Evolutionary conservation across 805 yeast species (phyloP), one percentile per base, ranked within the genome.

Genomic region (Tetrapisispora iriomotensis): DNA sequence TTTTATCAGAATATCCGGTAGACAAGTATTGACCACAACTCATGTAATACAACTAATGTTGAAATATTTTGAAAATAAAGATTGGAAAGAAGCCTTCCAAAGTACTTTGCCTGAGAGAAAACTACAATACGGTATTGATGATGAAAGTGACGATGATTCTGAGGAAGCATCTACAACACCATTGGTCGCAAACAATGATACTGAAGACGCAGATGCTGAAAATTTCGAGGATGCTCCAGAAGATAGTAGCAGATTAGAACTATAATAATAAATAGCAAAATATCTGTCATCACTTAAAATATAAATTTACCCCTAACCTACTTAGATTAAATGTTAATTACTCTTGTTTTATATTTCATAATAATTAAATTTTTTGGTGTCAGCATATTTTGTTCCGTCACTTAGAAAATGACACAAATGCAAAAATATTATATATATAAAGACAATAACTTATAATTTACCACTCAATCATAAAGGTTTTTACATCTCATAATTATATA

Each of bases 1-100:
- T 59, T 85, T 69, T 53, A 82, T 92, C 42, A 74, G 79, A 47
- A 62, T 92, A 37, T 78, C 83, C 44, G 95, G 97, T 1, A 72
- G 97, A 49, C 76, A 77, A 45, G 97, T 90, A 2, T 66, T 92
- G 44, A 94, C 97, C 1, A 88, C 96, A 0, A 82, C 94, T 24
- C 97, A 90, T 58, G 97, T 92, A n/a, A 82, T 84, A 44, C 95
- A 90, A 58, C 63, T 92, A 44, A 67, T 87, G 63, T 69, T 90
- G 39, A 75, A 77, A 55, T 87, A 90, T 82, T 71, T 79, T 43
- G 94, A 87, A 50, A 65, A 67, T 33, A 70, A 70, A 40, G 85
- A 84, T 59, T 90, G 98, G 97, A 82, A 76, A 49, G 61, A 58
- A 37, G 94, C 96, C 0, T 87, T 92, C 56, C 90, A 87, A 56